These are phyloP conservation scores for Spergularia marina DNA, from an alignment of 148 eudicot genomes.

Conservation along the genomic window DNA sequence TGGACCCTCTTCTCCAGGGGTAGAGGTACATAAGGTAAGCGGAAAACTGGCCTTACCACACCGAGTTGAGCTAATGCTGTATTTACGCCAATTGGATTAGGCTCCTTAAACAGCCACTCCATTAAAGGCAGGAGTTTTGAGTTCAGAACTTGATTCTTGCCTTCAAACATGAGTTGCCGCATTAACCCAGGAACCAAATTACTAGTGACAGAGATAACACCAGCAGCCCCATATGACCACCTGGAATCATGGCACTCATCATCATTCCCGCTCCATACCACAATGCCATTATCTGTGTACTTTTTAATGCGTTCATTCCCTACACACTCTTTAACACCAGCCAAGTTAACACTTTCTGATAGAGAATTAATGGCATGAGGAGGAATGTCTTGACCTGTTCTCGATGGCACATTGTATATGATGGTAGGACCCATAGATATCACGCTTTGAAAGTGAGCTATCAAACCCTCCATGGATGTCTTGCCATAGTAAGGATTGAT, in stretches of 20 bases:
- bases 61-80: constrained; percentile 89
- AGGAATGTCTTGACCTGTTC: constrained; percentile 84
- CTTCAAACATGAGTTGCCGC: constrained; percentile 66
- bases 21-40: constrained; percentile 77
- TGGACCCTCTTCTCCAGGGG: constrained; percentile 63
- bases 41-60: constrained; percentile 71
- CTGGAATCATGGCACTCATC: constrained; percentile 81
- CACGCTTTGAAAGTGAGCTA: constrained; percentile 68
- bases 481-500: constrained; percentile 91
- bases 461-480: constrained; percentile 72
- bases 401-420: constrained; percentile 80
- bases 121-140: constrained; percentile 56
- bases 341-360: constrained; percentile 50
- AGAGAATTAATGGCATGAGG: constrained; percentile 49
- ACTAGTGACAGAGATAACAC: constrained; percentile 74
- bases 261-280: constrained; percentile 89
- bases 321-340: constrained; percentile 80
- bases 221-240: constrained; percentile 74
- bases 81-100: constrained; percentile 82
- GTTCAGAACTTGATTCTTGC: constrained; percentile 55
- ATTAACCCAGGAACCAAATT: constrained; percentile 74
- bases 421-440: constrained; percentile 85
- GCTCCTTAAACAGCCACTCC: constrained; percentile 81
- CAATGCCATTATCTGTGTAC: constrained; percentile 53
- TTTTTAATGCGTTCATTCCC: constrained; percentile 65